Evolutionary conservation across 2,329 filamentous ascomycete genomes (phyloP), one percentile per base, ranked within the genome.

Genomic region (Dactylellina drechsleri): DNA sequence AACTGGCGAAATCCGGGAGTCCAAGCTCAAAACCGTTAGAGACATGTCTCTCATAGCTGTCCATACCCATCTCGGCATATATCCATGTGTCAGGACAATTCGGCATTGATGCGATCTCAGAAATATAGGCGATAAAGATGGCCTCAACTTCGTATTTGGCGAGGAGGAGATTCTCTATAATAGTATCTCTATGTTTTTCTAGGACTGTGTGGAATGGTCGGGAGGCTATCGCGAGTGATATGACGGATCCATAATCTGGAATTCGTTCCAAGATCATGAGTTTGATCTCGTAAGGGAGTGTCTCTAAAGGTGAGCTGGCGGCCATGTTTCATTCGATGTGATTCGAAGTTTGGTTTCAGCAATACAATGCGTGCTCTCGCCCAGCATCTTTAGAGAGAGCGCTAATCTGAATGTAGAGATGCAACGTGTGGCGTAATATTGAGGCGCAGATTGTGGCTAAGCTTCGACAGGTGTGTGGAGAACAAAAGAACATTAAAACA

Each of bases 241-340:
- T 8, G 8, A 62, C 13, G 26, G 8, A 16, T 2, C 5, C 4
- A 0, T 23, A 41, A 3, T 53, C 47, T 5, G n/a, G 10, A 8
- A 43, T 20, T 4, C 13, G 6, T 1, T 49, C 18, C 1, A 62
- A 31, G n/a, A 62, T 43, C 15, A 40, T 5, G 15, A 18, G 41
- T 4, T 26, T 49, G 16, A 62, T 41, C 13, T 62, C 59, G 36
- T 62, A 23, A 1, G 59, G 59, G 2, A 62, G 59, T 7, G 45
- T 36, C 16, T 53, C 47, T 7, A 53, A 28, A 26, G 50, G 2
- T 2, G 18, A 2, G 2, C 2, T n/a, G 15, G 45, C 7, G 13
- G 16, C 16, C 45, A 16, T 50, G 1, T 12, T 20, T 7, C 2
- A 23, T 23, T 23, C 23, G 23, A 23, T 2, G n/a, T 43, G 40